Base-by-base conservation (phyloP, 768 basidiomycete species). In the Cystoderma amianthinum region DNA sequence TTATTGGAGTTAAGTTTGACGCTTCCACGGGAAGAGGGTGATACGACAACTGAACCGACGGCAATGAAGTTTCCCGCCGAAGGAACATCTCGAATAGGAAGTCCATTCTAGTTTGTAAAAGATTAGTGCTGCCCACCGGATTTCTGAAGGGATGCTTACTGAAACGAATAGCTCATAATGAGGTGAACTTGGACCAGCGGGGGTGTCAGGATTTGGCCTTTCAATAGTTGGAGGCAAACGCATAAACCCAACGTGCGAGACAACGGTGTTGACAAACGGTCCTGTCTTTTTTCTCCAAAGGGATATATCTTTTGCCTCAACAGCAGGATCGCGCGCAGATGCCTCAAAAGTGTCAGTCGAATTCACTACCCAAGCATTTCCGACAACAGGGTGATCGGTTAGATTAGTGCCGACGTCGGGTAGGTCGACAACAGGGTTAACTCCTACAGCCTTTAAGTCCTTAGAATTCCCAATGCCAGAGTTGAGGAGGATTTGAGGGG, bases 1-100 rank as follows among this genome's bases (percentile, higher is more conserved):
- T 64, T 51, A 7, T 53, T 62, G 11, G 67, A 65, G 33, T 57
- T 64, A 39, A 74, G 43, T 5, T 47, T 50, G 1, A 63, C 36
- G 3, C 46, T 47, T 12, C 60, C 61, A 32, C 55, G 57, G 59
- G 32, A 17, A n/a, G 10, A 11, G 13, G 9, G 19, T 12, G 21
- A 23, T 23, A 38, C 7, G 37, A 35, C 16, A 33, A 11, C 19
- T 20, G 42, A 2, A 34, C 28, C 3, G 32, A 24, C 49, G 51
- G 0, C 45, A 45, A 3, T 43, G 32, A 17, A 36, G 12, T 21
- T 15, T 1, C 51, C 48, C 25, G 41, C 36, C 7, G 45, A 13
- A 13, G 48, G 51, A 25, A 48, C 48, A 2, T 17, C 22, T 5
- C 38, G 19, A 4, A 28, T 38, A 19, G 21, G 38, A 38, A 38